A percentile compares a stretch with the other conserved stretches of the same genome.
These are phyloP conservation scores for Diphasiastrum complanatum DNA, from an alignment of 83 land plant species.

Conservation along the genomic window DNA sequence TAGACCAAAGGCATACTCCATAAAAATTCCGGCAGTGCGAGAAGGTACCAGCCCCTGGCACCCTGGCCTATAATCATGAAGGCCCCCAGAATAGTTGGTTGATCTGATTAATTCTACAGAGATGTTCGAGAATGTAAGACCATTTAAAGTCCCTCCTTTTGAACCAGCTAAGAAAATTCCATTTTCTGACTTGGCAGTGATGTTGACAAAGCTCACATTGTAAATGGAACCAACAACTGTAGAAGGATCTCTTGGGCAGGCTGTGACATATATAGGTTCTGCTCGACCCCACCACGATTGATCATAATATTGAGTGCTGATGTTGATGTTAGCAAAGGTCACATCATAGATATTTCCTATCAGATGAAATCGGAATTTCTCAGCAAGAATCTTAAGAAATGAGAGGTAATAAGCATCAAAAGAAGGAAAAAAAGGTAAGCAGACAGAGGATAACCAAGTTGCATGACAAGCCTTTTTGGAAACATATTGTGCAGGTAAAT, in stretches of 20 bases:
- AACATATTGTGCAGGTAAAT: neutral
- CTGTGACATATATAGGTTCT: conserved; percentile 82
- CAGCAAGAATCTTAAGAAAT: too few relatives aligned
- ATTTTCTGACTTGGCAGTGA: conserved; percentile 65
- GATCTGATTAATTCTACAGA: conserved; percentile 47
- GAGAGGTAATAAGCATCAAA: too few relatives aligned
- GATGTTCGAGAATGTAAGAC: conserved; percentile 52
- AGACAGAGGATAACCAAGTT: neutral
- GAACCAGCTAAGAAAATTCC: conserved; percentile 83
- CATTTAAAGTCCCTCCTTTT: conserved; percentile 33
- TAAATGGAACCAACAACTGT: conserved; percentile 58
- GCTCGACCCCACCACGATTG: conserved; percentile 96
- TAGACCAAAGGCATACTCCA: conserved; percentile 61
- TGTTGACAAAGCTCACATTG: conserved; percentile 55
- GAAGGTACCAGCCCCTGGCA: conserved; percentile 73
- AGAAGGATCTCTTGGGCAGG: conserved; percentile 52
- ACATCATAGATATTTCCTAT: conserved; percentile 64
- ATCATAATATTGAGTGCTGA: conserved; percentile 82
- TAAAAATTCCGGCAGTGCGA: conserved; percentile 57
- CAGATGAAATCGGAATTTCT: too few relatives aligned
- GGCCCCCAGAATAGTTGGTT: conserved; percentile 57
- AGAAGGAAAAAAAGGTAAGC: neutral
- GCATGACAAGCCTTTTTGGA: neutral
- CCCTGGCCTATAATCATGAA: conserved; percentile 80
- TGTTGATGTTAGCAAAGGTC: conserved; percentile 69